Conservation (phyloP, 2,329 filamentous ascomycete species). For the Colletotrichum sp. region DNA sequence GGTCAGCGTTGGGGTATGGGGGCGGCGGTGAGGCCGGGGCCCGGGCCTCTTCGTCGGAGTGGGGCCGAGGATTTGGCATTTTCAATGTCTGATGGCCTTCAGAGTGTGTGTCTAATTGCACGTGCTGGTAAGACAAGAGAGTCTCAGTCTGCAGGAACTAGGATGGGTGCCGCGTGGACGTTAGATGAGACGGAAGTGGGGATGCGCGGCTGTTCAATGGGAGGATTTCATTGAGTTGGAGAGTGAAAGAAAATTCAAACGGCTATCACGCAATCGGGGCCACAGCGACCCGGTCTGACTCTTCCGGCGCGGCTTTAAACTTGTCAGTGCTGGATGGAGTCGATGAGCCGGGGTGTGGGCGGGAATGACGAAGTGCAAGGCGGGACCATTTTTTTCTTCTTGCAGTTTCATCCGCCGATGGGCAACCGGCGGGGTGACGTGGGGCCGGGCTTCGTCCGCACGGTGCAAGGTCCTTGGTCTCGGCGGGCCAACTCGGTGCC, state of each 20-base stretch:
- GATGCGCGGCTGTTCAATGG: not conserved
- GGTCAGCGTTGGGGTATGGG: not conserved
- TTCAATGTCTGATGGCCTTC: not conserved
- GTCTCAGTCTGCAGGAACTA: not conserved
- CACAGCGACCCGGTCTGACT: not conserved
- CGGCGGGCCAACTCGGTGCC: not conserved
- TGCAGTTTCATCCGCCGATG: not conserved
- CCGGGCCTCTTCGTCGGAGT: slow-evolving; percentile 3
- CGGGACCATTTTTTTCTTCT: not conserved
- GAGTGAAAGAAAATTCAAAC: not conserved
- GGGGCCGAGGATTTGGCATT: not conserved
- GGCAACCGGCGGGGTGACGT: not conserved
- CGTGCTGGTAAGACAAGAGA: not conserved
- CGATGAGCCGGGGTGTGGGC: not conserved
- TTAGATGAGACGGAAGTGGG: not conserved
- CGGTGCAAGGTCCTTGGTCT: not conserved
- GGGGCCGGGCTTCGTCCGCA: not conserved
- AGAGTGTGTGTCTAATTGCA: not conserved
- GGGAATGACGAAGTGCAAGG: not conserved
- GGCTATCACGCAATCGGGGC: not conserved
- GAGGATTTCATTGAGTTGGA: not conserved
- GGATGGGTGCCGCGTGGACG: not conserved
- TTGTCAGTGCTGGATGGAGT: not conserved
- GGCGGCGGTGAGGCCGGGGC: not conserved
- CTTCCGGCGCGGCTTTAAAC: not conserved